Percentiles rank a stretch among this genome's conserved stretches.
Conservation (phyloP, 116 monocot species). For the Trichopus zeylanicus region DNA sequence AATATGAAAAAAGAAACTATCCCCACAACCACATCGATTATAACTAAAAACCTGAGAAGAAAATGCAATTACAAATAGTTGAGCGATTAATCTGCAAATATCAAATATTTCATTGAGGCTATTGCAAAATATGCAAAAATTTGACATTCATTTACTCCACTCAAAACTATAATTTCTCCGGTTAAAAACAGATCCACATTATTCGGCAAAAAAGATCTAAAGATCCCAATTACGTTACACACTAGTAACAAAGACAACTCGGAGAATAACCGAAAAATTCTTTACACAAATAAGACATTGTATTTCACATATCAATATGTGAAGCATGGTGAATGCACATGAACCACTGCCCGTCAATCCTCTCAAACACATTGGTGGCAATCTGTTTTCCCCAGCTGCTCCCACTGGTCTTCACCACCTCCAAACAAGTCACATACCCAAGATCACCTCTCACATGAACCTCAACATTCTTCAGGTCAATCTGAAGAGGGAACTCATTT, state of each 20-base stretch:
- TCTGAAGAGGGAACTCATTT: conserved; percentile 75
- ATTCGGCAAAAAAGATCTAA: too few relatives aligned
- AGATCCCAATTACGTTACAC: too few relatives aligned
- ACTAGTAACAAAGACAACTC: background rate
- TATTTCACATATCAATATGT: conserved; percentile 64
- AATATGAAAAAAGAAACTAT: too few relatives aligned
- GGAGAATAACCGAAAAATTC: background rate
- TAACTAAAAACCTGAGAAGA: too few relatives aligned
- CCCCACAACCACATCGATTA: too few relatives aligned
- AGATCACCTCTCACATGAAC: conserved; percentile 61
- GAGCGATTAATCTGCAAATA: too few relatives aligned
- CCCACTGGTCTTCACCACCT: conserved; percentile 79
- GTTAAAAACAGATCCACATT: too few relatives aligned
- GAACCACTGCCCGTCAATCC: conserved; percentile 65
- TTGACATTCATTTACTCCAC: too few relatives aligned
- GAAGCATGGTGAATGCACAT: conserved; percentile 91
- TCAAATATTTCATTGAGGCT: too few relatives aligned
- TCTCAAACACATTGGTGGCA: conserved; percentile 92
- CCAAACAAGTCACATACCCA: conserved; percentile 88
- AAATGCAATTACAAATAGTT: too few relatives aligned
- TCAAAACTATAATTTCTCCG: too few relatives aligned
- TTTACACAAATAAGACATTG: background rate
- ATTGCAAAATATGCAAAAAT: too few relatives aligned
- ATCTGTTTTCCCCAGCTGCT: conserved; percentile 87
- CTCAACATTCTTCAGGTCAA: conserved; percentile 77